Conservation (phyloP, 73 alveolate species). For the Symbiodinium pilosum region DNA sequence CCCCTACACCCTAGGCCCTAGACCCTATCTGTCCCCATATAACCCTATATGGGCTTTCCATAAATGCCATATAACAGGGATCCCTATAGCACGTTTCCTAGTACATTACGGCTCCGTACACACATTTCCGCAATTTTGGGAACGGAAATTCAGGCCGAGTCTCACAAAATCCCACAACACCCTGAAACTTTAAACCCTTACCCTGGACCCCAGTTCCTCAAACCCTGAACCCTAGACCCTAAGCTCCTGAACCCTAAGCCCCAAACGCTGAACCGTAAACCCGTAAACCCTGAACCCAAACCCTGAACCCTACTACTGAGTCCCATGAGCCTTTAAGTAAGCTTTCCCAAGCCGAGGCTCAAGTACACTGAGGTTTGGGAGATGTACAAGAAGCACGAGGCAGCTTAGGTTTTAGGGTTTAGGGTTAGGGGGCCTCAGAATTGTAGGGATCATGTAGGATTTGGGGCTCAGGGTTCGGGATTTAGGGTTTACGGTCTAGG, state of each 20-base stretch:
- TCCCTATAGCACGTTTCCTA: too few relatives aligned
- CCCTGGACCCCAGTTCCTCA: neutral
- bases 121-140: too few relatives aligned
- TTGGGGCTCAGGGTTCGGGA: too few relatives aligned
- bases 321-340: neutral
- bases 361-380: constrained; percentile 98
- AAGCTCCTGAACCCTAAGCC: neutral
- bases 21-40: too few relatives aligned
- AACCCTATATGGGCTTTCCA: too few relatives aligned
- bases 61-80: too few relatives aligned
- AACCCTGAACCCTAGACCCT: neutral
- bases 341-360: constrained; percentile 95
- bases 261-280: neutral
- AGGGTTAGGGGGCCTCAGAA: neutral
- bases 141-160: too few relatives aligned
- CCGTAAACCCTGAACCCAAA: neutral
- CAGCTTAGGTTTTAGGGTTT: constrained; percentile 1
- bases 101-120: too few relatives aligned
- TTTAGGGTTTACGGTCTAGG: too few relatives aligned
- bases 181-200: neutral
- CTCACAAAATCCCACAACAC: too few relatives aligned
- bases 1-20: too few relatives aligned
- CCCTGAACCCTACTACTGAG: neutral
- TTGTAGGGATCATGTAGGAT: too few relatives aligned
- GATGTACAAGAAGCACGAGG: constrained; percentile 98